Evolutionary conservation across 768 basidiomycete genomes (phyloP), one percentile per base, ranked within the genome.

Genomic region (Peribolospora kevripleyi): DNA sequence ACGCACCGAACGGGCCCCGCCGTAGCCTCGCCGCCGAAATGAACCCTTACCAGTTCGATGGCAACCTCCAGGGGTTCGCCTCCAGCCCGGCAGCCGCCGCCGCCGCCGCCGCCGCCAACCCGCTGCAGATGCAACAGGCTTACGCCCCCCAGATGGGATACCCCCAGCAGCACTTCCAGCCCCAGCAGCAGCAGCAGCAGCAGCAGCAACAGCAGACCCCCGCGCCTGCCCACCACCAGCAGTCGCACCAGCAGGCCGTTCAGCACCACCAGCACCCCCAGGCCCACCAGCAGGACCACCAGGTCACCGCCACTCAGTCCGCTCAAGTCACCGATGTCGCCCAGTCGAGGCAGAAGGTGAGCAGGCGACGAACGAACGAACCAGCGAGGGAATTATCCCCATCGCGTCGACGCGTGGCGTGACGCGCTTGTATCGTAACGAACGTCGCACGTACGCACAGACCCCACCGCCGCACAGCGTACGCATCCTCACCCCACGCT

Each of bases 171-270:
- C 40, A 38, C 51, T 54, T 10, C 53, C 45, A 14, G 53, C 53
- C 13, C 53, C 45, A 37, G 53, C 53, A 14, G 14, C 54, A 55
- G 48, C 49, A 51, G 13, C 55, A 56, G n/a, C 50, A 56, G 38
- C 55, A 51, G 50, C 40, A 56, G 10, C 6, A 10, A 10, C 47
- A 51, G 42, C 42, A 42, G 25, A 52, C 39, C 11, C 9, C 7
- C 37, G 41, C 38, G 25, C 13, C 39, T 25, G 14, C 38, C 7
- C 25, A 25, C 25, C 25, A 38, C 39, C 10, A 52, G 11, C 9
- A 14, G 7, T 10, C 13, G 41, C 10, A 25, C n/a, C 50, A 5
- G 13, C 7, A 50, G 14, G 42, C n/a, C 40, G 25, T 46, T 25
- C 42, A n/a, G n/a, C 53, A 48, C 42, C 53, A 54, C 42, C 45